Conservation (phyloP, 352 stramenopile genomes). For the Globisporangium lucens region DNA sequence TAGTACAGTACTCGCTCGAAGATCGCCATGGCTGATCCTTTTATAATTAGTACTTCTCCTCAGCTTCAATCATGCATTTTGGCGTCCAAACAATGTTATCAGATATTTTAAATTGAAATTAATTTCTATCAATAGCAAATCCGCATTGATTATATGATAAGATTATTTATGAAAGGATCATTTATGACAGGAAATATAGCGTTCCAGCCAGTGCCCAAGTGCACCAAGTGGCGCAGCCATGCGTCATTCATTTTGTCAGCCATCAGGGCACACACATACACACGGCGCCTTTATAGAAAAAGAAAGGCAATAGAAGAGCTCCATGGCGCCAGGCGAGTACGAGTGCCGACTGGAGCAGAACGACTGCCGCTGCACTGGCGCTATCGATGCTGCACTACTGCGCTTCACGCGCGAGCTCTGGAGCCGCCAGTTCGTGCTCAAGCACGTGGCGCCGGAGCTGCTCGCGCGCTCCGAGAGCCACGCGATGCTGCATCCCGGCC, state of each 20-base stretch:
- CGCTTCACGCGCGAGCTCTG: constrained; percentile 39
- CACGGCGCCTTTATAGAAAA: background rate
- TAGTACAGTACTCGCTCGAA: background rate
- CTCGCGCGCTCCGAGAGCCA: constrained; percentile 19
- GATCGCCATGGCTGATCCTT: background rate
- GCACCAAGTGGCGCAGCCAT: background rate
- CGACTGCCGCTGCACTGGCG: constrained; percentile 10
- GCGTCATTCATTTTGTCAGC: background rate
- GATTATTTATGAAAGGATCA: background rate
- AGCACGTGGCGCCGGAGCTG: constrained; percentile 19
- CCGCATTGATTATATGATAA: background rate
- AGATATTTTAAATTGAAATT: background rate
- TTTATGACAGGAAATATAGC: background rate
- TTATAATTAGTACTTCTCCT: background rate
- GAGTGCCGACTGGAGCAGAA: constrained; percentile 21
- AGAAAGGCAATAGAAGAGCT: background rate
- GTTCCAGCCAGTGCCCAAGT: background rate
- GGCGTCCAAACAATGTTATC: no score
- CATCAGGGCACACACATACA: background rate
- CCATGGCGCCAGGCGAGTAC: constrained; percentile 32
- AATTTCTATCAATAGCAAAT: background rate
- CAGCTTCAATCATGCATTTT: background rate
- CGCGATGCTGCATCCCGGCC: constrained; percentile 22
- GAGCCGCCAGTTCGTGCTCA: constrained; percentile 39
- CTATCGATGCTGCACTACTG: background rate